Percentiles rank a stretch among this genome's conserved stretches.
Conservation (phyloP, 495 filamentous ascomycete genomes). For the Elasticomyces elasticus region DNA sequence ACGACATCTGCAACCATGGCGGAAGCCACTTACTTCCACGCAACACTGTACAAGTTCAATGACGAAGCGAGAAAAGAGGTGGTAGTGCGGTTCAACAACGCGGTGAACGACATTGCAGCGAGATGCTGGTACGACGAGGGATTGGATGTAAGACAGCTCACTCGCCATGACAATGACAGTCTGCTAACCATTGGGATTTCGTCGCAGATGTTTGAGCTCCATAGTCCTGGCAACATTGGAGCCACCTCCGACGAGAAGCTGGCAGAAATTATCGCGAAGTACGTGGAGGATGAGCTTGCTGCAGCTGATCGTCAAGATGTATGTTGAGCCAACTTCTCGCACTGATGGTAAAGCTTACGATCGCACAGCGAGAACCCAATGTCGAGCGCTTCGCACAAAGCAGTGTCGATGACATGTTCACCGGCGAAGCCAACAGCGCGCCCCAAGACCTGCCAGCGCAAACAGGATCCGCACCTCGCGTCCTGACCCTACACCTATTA, state of each 20-base stretch:
- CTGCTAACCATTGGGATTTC: background rate
- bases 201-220: slow-evolving; percentile 10
- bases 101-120: slow-evolving; percentile 9
- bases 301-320: slow-evolving; percentile 1
- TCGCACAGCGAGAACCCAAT: background rate
- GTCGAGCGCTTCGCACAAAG: background rate
- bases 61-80: slow-evolving; percentile 1
- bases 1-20: background rate
- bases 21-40: slow-evolving; percentile 15
- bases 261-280: background rate
- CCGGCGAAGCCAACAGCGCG: no score
- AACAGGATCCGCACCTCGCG: background rate
- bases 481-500: background rate
- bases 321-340: background rate
- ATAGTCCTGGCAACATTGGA: slow-evolving; percentile 2
- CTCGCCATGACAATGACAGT: background rate
- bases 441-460: background rate
- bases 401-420: background rate
- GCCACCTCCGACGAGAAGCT: slow-evolving; percentile 1
- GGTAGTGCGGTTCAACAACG: slow-evolving; percentile 5
- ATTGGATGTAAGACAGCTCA: background rate
- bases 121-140: slow-evolving; percentile 5
- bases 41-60: slow-evolving; percentile 11
- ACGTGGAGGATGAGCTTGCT: slow-evolving; percentile 5
- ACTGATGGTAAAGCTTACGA: background rate